Evolutionary conservation across 129 eudicot species (phyloP), one percentile per base, ranked within the genome.

Genomic region (Arctium lappa): DNA sequence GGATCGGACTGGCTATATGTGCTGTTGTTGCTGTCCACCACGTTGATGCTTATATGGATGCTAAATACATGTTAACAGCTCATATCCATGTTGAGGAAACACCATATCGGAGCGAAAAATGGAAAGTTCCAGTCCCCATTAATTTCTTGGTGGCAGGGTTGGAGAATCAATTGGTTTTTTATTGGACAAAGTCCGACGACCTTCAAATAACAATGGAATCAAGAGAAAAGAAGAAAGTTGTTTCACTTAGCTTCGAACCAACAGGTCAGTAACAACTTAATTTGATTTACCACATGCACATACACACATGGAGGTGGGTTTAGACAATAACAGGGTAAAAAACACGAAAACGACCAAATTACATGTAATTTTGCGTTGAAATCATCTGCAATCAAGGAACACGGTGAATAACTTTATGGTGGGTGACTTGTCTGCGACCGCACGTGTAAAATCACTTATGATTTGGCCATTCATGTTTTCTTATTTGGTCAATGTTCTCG

Each of bases 1-100:
- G 82, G 82, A 27, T 79, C n/a, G 82, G 82, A 66, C 42, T 79
- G 15, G 75, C 82, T 42, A 79, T 79, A 79, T 79, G 74, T 30
- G 82, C 42, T 66, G 74, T 66, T 39, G 12, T 65, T 68, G 22
- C 65, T 79, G 27, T 40, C 27, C n/a, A 29, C 16, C 50, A 70
- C 13, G 7, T 8, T 69, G 71, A 46, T 80, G 77, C 37, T 33
- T 3, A 8, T 31, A n/a, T 71, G 83, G 37, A 69, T 69, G 27
- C 77, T 44, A 80, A 80, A 9, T 70, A 70, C 37, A 1, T 33
- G 50, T 33, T 71, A 4, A 80, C 71, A n/a, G 77, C 77, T 48
- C 70, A 48, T 33, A 71, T 80, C 82, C 74, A 36, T 66, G 16
- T 65, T 29, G 42, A 16, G 15, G 74, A 66, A 79, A 40, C 8